Evolutionary conservation across 352 stramenopile species (phyloP), one percentile per base, ranked within the genome.

Genomic region (Halophytophthora polymorphica): DNA sequence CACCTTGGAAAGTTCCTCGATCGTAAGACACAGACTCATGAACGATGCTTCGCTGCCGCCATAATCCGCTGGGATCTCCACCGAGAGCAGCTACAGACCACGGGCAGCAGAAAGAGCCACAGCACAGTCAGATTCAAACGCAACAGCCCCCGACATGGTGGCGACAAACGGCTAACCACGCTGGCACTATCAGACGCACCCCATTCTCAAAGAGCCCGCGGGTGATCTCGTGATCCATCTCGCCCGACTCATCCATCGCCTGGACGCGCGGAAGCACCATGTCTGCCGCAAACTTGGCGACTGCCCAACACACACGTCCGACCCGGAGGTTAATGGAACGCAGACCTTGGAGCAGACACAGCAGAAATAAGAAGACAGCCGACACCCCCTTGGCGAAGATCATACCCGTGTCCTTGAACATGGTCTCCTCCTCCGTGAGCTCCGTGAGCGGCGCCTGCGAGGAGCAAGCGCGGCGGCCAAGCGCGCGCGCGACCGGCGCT

Each of bases 1-100:
- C 14, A 99, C 85, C 54, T 96, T 90, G 7, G 92, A 97, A 18
- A 98, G 70, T 78, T 98, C 96, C 71, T 99, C 95, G 31, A 99
- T 97, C 11, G 93, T 96, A 37, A 98, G 77, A 52, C 90, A 96
- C 18, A 97, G 76, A 22, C 81, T 93, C 66, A 97, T 98, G 66
- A 99, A 99, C 14, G 81, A 96, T 21, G 97, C 84, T 34, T 94
- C 95, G 22, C 73, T 92, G 31, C 96, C 96, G 38, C 87, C 88
- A 56, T 90, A 97, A 23, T 97, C 77, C 42, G 88, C 83, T 12
- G 92, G 92, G 51, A 98, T 97, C 75, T 99, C 93, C 58, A 99
- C 90, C 15, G 93, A 96, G 77, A 99, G 90, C 53, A 99, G 83
- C 52, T 78, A 56, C 49, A 51, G 28, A 8, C 29, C 6, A 3